Conservation (phyloP, 2,329 filamentous ascomycete genomes). For the Tolypocladium album region DNA sequence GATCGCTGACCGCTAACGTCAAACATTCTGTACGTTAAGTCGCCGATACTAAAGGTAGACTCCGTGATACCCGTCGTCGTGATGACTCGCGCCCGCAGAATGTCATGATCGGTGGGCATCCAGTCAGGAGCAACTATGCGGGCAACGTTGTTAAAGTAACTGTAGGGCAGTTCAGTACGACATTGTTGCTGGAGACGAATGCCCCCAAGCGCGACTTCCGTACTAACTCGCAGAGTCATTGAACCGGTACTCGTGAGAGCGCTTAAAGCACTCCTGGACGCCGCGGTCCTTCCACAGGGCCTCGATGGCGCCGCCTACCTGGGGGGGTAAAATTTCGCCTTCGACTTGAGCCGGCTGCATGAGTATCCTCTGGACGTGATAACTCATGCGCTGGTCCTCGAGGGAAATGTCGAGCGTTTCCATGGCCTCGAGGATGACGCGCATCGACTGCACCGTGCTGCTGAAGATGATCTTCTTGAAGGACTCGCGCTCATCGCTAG, state of each 20-base stretch:
- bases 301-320: conserved; percentile 87
- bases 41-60: conserved; percentile 90
- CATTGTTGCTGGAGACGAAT: conserved; percentile 31
- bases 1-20: conserved; percentile 93
- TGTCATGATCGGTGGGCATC: conserved; percentile 90
- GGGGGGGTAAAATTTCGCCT: conserved; percentile 81
- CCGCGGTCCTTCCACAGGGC: conserved; percentile 87
- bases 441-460: conserved; percentile 61
- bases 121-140: conserved; percentile 87
- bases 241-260: conserved; percentile 89
- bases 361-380: conserved; percentile 97
- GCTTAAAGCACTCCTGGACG: conserved; percentile 90
- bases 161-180: too few relatives aligned
- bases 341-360: conserved; percentile 97
- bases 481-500: conserved; percentile 67
- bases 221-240: conserved; percentile 96
- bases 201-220: conserved; percentile 2
- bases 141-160: conserved; percentile 87
- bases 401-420: conserved; percentile 67
- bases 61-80: conserved; percentile 87
- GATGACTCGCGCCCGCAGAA: conserved; percentile 92
- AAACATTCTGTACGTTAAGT: conserved; percentile 94
- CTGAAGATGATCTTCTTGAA: conserved; percentile 65
- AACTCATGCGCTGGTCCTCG: conserved; percentile 86
- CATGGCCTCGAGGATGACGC: conserved; percentile 59